Conservation (phyloP, 371 early-diverging fungal species). For the Vairimorpha necatrix region DNA sequence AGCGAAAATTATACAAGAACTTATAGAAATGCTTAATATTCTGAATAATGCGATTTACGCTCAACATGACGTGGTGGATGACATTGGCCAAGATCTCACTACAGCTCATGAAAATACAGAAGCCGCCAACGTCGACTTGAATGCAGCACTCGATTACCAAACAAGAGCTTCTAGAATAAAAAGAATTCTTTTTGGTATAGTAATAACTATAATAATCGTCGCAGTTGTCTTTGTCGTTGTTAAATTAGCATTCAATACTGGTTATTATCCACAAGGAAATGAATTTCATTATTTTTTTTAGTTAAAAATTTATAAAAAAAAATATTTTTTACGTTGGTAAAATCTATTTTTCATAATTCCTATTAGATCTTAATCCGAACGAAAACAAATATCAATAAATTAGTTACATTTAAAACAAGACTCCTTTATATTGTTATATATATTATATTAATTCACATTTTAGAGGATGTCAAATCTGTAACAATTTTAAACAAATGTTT, state of each 20-base stretch:
- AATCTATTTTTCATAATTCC: too few species aligned
- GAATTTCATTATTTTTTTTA: too few species aligned
- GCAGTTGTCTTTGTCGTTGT: background rate
- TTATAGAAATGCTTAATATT: constrained; percentile 59
- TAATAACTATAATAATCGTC: constrained; percentile 23
- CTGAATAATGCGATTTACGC: constrained; percentile 57
- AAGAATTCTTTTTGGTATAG: constrained; percentile 41
- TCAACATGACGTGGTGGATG: constrained; percentile 52
- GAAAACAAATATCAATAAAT: too few species aligned
- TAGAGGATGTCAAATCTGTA: too few species aligned
- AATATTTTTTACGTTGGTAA: too few species aligned
- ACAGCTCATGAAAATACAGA: constrained; percentile 55
- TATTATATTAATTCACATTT: too few species aligned
- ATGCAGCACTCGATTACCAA: constrained; percentile 59
- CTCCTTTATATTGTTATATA: too few species aligned
- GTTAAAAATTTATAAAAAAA: too few species aligned
- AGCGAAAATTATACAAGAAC: constrained; percentile 48
- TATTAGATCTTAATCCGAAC: too few species aligned
- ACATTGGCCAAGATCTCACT: constrained; percentile 50
- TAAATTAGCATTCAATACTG: background rate
- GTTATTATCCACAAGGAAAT: background rate
- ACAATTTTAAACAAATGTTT: constrained; percentile 7
- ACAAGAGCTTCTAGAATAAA: constrained; percentile 51
- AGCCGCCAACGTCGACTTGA: constrained; percentile 61
- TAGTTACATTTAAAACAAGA: too few species aligned